phyloP scores from a whole-genome alignment of 805 yeast genomes.

The Zygotorulaspora chibaensis region DNA sequence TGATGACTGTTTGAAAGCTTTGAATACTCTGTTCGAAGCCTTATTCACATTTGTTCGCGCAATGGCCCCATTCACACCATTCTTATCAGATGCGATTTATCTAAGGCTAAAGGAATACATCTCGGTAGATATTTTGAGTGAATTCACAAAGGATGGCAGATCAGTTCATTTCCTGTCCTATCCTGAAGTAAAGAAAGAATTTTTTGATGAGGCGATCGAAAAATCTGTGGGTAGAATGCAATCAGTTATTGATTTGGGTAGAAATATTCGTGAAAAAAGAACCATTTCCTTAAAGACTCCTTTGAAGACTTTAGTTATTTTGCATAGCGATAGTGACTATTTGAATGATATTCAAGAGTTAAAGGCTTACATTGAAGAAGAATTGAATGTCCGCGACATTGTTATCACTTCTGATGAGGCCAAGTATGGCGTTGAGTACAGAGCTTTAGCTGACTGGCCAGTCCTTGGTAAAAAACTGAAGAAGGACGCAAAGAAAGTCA shows the following conservation, averaged over 20 bases:
- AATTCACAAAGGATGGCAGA: slow-evolving; percentile 55
- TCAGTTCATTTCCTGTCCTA: slow-evolving; percentile 93
- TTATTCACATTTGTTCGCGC: slow-evolving; percentile 84
- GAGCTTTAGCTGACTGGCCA: slow-evolving; percentile 98
- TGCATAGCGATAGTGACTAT: slow-evolving; percentile 73
- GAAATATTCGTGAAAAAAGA: slow-evolving; percentile 95
- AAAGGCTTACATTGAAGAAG: slow-evolving; percentile 78
- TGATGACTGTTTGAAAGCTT: slow-evolving; percentile 78
- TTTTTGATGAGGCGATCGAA: slow-evolving; percentile 80
- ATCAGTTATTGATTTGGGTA: slow-evolving; percentile 90
- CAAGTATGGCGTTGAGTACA: slow-evolving; percentile 86
- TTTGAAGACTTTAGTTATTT: slow-evolving; percentile 76
- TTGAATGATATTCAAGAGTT: slow-evolving; percentile 73
- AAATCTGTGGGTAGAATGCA: slow-evolving; percentile 93
- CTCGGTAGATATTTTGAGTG: slow-evolving; percentile 51
- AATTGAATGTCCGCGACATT: slow-evolving; percentile 85
- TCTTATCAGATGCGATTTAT: slow-evolving; percentile 85
- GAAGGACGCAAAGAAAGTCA: slow-evolving; percentile 89
- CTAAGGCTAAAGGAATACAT: slow-evolving; percentile 63
- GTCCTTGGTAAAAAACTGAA: slow-evolving; percentile 94
- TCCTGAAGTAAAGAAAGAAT: slow-evolving; percentile 77
- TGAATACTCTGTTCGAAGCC: slow-evolving; percentile 89
- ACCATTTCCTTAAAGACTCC: slow-evolving; percentile 93
- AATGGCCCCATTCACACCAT: slow-evolving; percentile 99
- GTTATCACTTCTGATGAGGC: slow-evolving; percentile 86